Conservation (phyloP, 768 basidiomycete species). For the Lactarius akahatsu region DNA sequence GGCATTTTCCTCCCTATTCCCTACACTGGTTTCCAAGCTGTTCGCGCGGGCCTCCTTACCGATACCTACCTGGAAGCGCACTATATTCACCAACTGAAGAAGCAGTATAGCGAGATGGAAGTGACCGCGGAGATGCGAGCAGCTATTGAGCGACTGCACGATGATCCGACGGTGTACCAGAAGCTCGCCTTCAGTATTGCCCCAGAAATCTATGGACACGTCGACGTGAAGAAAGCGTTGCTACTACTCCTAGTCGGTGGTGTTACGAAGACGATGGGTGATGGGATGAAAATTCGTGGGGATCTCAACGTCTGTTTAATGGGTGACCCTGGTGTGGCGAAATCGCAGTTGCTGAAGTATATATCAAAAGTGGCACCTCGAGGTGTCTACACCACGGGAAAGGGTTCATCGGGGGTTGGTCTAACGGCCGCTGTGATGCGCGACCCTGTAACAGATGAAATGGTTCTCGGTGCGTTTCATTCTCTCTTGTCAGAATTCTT, state of each 20-base stretch:
- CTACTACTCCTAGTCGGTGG: constrained; percentile 92
- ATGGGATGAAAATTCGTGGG: constrained; percentile 98
- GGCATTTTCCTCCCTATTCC: constrained; percentile 97
- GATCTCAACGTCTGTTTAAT: constrained; percentile 97
- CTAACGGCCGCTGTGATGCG: constrained; percentile 98
- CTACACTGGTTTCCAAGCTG: constrained; percentile 95
- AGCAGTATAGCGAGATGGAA: constrained; percentile 96
- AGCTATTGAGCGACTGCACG: constrained; percentile 63
- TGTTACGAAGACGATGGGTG: constrained; percentile 91
- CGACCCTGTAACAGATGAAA: constrained; percentile 98
- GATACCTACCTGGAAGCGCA: constrained; percentile 96
- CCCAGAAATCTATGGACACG: constrained; percentile 97
- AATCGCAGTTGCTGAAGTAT: constrained; percentile 95
- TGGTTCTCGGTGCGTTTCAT: constrained; percentile 82
- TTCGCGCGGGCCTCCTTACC: constrained; percentile 93
- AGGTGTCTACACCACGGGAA: constrained; percentile 97
- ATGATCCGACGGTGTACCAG: constrained; percentile 79
- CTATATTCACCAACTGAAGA: constrained; percentile 91
- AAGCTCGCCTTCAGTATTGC: constrained; percentile 93
- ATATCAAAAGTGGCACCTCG: constrained; percentile 98
- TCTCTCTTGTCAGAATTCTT: not conserved
- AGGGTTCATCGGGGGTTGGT: constrained; percentile 98
- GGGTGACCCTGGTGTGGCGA: constrained; percentile 99
- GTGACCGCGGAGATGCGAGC: constrained; percentile 78
- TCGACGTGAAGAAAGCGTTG: constrained; percentile 96